Percentiles rank a stretch among this genome's conserved stretches.
These are phyloP conservation scores for Calonectria leucothoes DNA, from an alignment of 2,329 filamentous ascomycete species.

Conservation along the genomic window DNA sequence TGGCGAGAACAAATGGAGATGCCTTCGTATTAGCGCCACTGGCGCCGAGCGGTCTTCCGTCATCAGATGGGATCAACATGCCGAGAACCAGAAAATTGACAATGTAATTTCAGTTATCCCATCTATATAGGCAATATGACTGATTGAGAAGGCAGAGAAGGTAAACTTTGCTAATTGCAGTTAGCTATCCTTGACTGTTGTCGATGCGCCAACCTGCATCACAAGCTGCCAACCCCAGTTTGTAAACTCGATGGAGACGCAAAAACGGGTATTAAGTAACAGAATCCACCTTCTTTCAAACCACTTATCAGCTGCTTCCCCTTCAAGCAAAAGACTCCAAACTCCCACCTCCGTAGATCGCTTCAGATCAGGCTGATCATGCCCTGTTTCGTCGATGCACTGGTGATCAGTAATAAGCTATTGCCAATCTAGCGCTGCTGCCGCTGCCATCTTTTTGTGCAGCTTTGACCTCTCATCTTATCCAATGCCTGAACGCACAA, in stretches of 20 bases:
- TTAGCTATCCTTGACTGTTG: not conserved
- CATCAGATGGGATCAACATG: constrained; percentile 54
- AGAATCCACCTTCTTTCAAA: not conserved
- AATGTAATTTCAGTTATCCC: too few relatives aligned
- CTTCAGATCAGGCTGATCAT: not conserved
- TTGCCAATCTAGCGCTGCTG: not conserved
- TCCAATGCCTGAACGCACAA: not conserved
- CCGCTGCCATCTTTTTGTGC: not conserved
- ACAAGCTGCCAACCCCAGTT: not conserved
- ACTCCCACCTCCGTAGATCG: not conserved
- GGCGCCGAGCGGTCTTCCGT: constrained; percentile 48
- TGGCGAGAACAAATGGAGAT: constrained; percentile 62
- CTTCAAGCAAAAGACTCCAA: not conserved
- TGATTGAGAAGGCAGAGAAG: not conserved
- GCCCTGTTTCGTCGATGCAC: not conserved
- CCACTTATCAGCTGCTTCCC: not conserved
- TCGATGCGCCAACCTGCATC: not conserved
- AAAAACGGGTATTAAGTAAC: not conserved
- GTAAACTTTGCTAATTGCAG: not conserved
- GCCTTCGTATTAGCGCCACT: constrained; percentile 33
- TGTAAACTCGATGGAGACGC: not conserved
- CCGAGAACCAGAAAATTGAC: constrained; percentile 59
- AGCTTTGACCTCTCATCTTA: not conserved
- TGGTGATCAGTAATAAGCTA: not conserved
- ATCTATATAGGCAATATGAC: too few relatives aligned